Base-by-base conservation (phyloP, 371 early-diverging fungal species). In the Fennellomyces sp. region DNA sequence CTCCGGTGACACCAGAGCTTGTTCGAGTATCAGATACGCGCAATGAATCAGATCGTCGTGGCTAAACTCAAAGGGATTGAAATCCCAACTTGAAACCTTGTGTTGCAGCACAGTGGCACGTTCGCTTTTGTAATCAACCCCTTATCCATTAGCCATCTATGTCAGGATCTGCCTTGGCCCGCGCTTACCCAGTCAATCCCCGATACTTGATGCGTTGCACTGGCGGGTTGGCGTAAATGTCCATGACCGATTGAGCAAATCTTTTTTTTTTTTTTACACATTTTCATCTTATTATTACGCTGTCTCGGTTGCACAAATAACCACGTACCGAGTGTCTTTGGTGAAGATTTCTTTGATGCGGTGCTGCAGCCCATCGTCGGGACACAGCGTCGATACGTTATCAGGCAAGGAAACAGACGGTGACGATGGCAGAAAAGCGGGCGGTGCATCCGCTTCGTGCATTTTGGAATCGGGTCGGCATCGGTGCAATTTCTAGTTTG, bases 21-120 rank as follows among this genome's bases (percentile, higher is more conserved):
- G 82, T 66, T 86, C 78, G 58, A 91, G 80, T 59, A 89, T 84
- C 31, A 91, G 65, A 52, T 79, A 77, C 2, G 83, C 86, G 58
- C 87, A 84, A 56, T 88, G 87, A 64, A 89, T 74, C 48, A 88
- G 65, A 51, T 91, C 91, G 31, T 76, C 73, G 39, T 79, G 80
- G 23, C 72, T 65, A 29, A 87, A 69, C 42, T 84, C 85, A 68
- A 87, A 84, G 11, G 91, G 88, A 66, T 78, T 77, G 66, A 88
- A 88, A 41, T 86, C 84, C 90, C 91, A 89, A 42, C 83, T 83
- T n/a, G 76, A 69, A 3, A 89, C 65, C 49, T 73, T 77, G 15
- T 53, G 56, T 63, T 72, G 66, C 6, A 84, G 78, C 25, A 74
- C 30, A 25, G 66, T 68, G 2, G 71, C 71, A 39, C 77, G 73